phyloP scores from a whole-genome alignment of 2,329 filamentous ascomycete species.

The Xylaria sp. region DNA sequence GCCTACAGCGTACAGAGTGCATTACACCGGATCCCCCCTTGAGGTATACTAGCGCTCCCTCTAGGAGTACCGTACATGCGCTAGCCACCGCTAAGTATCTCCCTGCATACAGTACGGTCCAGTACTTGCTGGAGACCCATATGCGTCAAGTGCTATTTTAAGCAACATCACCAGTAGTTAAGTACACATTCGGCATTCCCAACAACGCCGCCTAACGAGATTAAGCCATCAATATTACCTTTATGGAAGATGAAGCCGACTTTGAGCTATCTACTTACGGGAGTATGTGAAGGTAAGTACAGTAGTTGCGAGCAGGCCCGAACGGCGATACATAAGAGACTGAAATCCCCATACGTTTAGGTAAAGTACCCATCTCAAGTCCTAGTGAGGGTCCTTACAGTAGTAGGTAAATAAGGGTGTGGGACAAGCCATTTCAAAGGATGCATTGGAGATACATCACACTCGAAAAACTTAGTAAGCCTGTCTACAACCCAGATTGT shows the following conservation, averaged over 20 bases:
- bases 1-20: no score
- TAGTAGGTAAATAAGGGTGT: no score
- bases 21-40: no score
- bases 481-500: no score
- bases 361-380: background rate
- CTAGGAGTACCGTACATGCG: no score
- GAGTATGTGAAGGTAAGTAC: no score
- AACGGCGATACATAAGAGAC: background rate
- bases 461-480: no score
- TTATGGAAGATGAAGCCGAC: constrained; percentile 16
- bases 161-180: constrained; percentile 7
- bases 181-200: constrained; percentile 1
- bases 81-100: background rate
- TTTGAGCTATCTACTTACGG: background rate
- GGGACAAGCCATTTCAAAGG: no score
- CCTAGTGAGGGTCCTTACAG: no score
- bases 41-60: no score
- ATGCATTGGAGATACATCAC: background rate
- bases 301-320: no score
- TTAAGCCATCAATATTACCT: constrained; percentile 17
- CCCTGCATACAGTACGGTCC: background rate
- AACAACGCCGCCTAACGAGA: constrained; percentile 20
- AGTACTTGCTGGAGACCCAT: background rate
- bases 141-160: constrained; percentile 26
- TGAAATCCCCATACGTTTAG: no score